Evolutionary conservation across 2,329 filamentous ascomycete genomes (phyloP), one percentile per base, ranked within the genome.

Genomic region (Neurospora sp.): DNA sequence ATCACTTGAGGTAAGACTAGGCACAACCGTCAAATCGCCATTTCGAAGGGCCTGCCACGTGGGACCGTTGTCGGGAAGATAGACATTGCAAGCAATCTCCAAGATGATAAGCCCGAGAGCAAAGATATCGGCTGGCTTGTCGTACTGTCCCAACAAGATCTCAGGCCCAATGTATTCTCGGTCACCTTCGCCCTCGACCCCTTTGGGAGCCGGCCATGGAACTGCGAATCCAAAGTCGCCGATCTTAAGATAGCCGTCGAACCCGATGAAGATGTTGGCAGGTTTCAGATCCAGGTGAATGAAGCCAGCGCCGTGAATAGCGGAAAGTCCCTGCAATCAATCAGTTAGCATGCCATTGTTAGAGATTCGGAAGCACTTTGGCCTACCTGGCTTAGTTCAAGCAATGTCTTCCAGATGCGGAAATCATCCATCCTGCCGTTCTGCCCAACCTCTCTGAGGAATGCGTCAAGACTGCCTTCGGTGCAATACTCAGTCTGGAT

Each of bases 401-500:
- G 87, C 75, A 98, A 83, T 70, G 98, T 95, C 83, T 99, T 99
- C 93, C 96, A 99, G 79, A 98, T 97, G 72, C 96, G 89, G 81
- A 99, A 99, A 79, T 98, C 96, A 80, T 99, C 96, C 74, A 99
- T 82, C 75, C 95, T 88, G 66, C 93, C 94, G 78, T 92, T 93
- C 72, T 90, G 86, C 33, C 96, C 96, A 71, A 93, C 89, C 70
- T 91, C 88, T n/a, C 88, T 86, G 38, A 99, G 85, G 78, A 98
- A 99, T 17, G 89, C 86, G 78, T 96, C 91, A 62, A 99, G 83
- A 72, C 93, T 97, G 17, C 96, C 96, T 78, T 97, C 93, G 78
- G 97, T 94, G 77, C 96, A 99, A 78, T 90, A 98, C 78, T 99
- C 96, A 0, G 95, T 98, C 82, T 98, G 95, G 72, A 99, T 98